Evolutionary conservation across 495 filamentous ascomycete species (phyloP), one percentile per base, ranked within the genome.

Genomic region (Penicillium coffeae): DNA sequence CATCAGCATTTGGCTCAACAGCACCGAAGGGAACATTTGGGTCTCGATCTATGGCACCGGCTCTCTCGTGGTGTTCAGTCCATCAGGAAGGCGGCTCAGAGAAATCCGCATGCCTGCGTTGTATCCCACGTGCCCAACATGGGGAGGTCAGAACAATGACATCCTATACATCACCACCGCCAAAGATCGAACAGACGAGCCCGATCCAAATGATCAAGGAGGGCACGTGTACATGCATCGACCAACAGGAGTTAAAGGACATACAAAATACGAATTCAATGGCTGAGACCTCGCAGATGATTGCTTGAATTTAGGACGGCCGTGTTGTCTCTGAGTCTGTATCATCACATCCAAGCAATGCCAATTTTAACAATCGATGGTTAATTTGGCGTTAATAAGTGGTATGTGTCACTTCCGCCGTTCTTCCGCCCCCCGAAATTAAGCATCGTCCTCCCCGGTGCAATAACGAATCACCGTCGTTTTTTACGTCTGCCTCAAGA

Each of bases 171-270:
- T 54, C 14, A 43, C 51, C 8, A 54, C 51, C 3, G 51, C 30
- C 16, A 39, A 22, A 36, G 51, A 54, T 33, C 51, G 51, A 10
- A 39, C 40, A 12, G 40, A 45, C 7, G 45, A 48, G 8, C 51
- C 51, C 3, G 47, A 49, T 20, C 46, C 47, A 1, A 47, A 30
- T 9, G 59, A 56, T 41, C 53, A 57, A 9, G 59, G 53, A 8
- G 53, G 56, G 1, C 50, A 56, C 38, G 52, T 59, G 43, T 63
- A 52, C 35, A 56, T 49, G 48, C 53, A 45, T 22, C 36, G 37
- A 16, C 44, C 49, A 1, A 36, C 9, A 9, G 44, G 42, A 19
- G 48, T 27, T 1, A 10, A 20, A 27, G 56, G 56, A 21, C 44
- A 52, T 15, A 38, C 38, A 2, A 59, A 59, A 33, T 40, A 58